Evolutionary conservation across 208 protist genomes (phyloP), one percentile per base, ranked within the genome.

Genomic region (Crithidia fasciculata): DNA sequence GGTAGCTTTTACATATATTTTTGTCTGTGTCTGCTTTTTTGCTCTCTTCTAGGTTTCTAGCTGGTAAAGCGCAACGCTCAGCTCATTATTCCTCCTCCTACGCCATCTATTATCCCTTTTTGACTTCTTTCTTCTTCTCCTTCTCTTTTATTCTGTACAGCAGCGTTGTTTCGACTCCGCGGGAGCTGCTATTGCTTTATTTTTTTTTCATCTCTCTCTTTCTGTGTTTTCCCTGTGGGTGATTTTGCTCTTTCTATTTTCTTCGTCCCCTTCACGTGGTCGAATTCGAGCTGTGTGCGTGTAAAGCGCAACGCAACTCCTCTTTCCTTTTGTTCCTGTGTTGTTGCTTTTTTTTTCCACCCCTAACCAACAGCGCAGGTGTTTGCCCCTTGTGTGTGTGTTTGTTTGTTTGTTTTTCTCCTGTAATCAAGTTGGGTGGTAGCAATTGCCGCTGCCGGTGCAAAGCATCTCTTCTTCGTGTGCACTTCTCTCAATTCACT

Each of bases 121-220:
- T 28, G 28, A 28, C 28, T 4, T 47, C 15, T 47, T 18, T 43
- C 57, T 62, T 47, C 41, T 62, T 62, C 18, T 44, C 49, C 52
- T 69, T 40, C 13, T 59, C 28, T 40, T 59, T 40, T 59, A 28
- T 59, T 59, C 7, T 59, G 18, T 58, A 16, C 16, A 39, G 18
- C 54, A 19, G 18, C 19, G 4, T 58, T 12, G 54, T 55, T 28
- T 28, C 28, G 28, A 28, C 16, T 55, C 16, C 16, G 13, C 13
- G 15, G 28, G 28, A 40, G 54, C 40, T 58, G 28, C 13, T 58
- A 16, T 58, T 40, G 13, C 7, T 58, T 7, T 58, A 40, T 61
- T 45, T 41, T 61, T 16, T 18, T 76, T 40, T 62, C 59, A 37
- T 67, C 56, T 74, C 13, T 68, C 12, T 73, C 36, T 80, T 47